Evolutionary conservation across 441 rosid genomes (phyloP), one percentile per base, ranked within the genome.

Genomic region (Euphorbia corollata): DNA sequence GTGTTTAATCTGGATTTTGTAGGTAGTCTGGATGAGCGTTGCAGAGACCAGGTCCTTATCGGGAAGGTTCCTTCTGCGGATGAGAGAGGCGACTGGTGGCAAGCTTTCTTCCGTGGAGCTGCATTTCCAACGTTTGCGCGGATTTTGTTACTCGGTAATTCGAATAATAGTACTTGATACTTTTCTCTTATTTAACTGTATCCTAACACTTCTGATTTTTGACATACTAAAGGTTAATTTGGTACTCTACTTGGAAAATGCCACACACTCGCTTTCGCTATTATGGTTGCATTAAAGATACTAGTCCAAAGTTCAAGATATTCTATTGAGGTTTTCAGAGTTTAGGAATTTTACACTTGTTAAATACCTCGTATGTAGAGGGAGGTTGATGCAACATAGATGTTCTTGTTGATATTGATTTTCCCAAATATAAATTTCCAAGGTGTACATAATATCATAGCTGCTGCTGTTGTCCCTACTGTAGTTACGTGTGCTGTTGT

Each of bases 51-150:
- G 87, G 94, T 91, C 75, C 76, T 70, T 32, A 72, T 74, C 43
- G 73, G 73, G 2, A 67, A 75, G 63, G 78, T 72, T 69, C 83
- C 85, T 74, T 80, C 79, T 7, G 74, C 72, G 71, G 71, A 79
- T 23, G 88, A 85, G 77, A 88, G 87, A 75, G 71, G 65, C 8
- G 78, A 77, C 47, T 81, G 76, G 80, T 83, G 84, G 83, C 81
- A 51, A 55, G 78, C 78, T 30, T 89, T 94, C 73, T 94, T 87
- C 47, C 59, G 57, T 55, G 97, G 99, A 48, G 83, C 87, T 78
- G 91, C 92, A 36, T 94, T 91, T 75, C 89, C 87, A 4, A 66
- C 86, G 58, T 74, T 94, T 45, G 83, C 97, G 69, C 78, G 85
- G 59, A 81, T 88, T 73, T 77, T 94, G 72, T 80, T 94, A 50